phyloP scores from a whole-genome alignment of 305 asterid species.

The Ajuga reptans region DNA sequence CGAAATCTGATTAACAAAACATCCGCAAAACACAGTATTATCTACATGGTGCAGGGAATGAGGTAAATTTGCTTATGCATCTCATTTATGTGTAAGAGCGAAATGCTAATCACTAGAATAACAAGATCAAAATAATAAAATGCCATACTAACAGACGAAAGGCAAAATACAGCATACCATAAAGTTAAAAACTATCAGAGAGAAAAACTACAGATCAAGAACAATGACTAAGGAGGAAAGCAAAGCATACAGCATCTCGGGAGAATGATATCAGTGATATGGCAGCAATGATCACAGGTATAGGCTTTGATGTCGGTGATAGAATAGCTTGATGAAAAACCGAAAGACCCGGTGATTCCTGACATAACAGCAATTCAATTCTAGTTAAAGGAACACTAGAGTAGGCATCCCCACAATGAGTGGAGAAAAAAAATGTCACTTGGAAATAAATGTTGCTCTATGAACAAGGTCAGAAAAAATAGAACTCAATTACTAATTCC shows the following conservation, averaged over 20 bases:
- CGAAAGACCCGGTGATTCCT: constrained; percentile 46
- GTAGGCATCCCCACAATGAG: background rate
- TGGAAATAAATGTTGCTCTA: background rate
- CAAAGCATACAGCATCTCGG: constrained; percentile 52
- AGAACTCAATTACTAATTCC: background rate
- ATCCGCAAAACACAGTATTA: background rate
- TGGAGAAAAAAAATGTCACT: background rate
- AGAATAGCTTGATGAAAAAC: constrained; percentile 62
- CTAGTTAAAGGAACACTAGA: background rate
- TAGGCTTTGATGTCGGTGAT: constrained; percentile 62
- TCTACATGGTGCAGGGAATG: constrained; percentile 6
- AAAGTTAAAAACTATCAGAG: constrained; percentile 15
- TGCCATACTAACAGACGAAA: background rate
- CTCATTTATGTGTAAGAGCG: constrained; percentile 2
- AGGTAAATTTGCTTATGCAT: background rate
- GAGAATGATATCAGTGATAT: constrained; percentile 70
- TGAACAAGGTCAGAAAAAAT: background rate
- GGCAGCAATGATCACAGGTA: constrained; percentile 68
- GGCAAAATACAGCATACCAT: background rate
- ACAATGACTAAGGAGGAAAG: constrained; percentile 13
- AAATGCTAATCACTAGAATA: background rate
- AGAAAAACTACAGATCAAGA: constrained; percentile 13
- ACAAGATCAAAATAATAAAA: too few species aligned
- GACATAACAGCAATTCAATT: constrained; percentile 28
- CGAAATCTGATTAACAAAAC: constrained; percentile 20